Evolutionary conservation across 495 filamentous ascomycete genomes (phyloP).

Genomic region (Tuber umbilicatum): DNA sequence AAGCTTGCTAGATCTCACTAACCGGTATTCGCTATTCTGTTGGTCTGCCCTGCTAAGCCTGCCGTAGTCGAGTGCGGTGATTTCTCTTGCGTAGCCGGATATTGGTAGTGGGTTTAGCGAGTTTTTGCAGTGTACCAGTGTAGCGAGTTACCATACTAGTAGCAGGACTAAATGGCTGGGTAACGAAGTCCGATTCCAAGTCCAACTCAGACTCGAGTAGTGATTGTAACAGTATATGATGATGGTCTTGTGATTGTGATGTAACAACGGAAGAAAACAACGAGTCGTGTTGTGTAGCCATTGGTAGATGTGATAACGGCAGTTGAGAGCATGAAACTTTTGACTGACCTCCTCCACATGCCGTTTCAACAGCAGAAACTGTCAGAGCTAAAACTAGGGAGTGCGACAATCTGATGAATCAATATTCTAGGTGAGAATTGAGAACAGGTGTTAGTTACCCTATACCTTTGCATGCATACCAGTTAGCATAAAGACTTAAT

Average conservation of each 20-base stretch:
- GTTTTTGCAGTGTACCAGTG: background rate
- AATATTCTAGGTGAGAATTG: background rate
- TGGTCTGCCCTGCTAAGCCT: background rate
- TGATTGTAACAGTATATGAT: background rate
- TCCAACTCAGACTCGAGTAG: background rate
- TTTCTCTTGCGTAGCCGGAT: background rate
- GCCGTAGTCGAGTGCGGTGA: background rate
- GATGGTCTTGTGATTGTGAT: background rate
- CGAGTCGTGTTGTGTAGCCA: conserved; percentile 5
- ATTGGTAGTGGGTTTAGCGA: background rate
- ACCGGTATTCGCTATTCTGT: background rate
- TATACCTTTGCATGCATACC: background rate
- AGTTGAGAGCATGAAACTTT: background rate
- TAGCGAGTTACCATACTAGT: background rate
- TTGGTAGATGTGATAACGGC: background rate
- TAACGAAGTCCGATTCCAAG: conserved; percentile 2
- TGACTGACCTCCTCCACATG: conserved; percentile 3
- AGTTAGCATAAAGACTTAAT: background rate
- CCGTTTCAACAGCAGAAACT: background rate
- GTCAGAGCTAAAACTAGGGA: background rate
- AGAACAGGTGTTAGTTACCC: background rate
- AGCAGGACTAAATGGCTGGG: background rate
- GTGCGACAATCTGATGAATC: background rate
- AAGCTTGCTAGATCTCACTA: background rate
- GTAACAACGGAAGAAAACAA: background rate